Evolutionary conservation across 257 asterid species (phyloP).

Genomic region (Ajuga chamaepitys): DNA sequence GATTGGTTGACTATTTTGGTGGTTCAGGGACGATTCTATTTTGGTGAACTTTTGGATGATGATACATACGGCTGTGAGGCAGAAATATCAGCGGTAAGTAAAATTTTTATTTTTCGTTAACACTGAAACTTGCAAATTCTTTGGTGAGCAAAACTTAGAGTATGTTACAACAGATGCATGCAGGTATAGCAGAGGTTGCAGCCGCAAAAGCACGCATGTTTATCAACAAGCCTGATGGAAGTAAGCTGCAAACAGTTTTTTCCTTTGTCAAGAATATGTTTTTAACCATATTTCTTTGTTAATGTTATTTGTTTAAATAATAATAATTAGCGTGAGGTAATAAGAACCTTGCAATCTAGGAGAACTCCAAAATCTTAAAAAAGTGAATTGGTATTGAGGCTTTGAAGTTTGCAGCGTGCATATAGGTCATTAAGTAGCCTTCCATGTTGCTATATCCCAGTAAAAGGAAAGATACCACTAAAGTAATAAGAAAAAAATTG

Average conservation of each 20-base stretch:
- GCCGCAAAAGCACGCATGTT: slow-evolving; percentile 99
- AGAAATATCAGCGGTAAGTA: slow-evolving; percentile 68
- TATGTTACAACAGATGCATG: slow-evolving; percentile 75
- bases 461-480: too few relatives aligned
- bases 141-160: slow-evolving; percentile 15
- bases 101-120: slow-evolving; percentile 4
- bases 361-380: not conserved
- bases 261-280: not conserved
- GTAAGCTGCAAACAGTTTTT: slow-evolving; percentile 34
- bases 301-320: too few relatives aligned
- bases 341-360: not conserved
- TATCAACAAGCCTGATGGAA: slow-evolving; percentile 94
- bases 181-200: slow-evolving; percentile 96
- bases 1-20: not conserved
- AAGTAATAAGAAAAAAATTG: too few relatives aligned
- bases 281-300: too few relatives aligned
- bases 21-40: slow-evolving; percentile 92
- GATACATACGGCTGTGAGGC: slow-evolving; percentile 65
- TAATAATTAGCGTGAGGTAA: not conserved
- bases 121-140: slow-evolving; percentile 9
- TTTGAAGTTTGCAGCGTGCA: not conserved
- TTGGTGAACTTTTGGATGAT: slow-evolving; percentile 67
- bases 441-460: not conserved
- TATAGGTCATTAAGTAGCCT: not conserved
- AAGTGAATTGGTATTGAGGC: not conserved